Evolutionary conservation across 306 rosid genomes (phyloP), one percentile per base, ranked within the genome.

Genomic region (Quercus aquifolioides): DNA sequence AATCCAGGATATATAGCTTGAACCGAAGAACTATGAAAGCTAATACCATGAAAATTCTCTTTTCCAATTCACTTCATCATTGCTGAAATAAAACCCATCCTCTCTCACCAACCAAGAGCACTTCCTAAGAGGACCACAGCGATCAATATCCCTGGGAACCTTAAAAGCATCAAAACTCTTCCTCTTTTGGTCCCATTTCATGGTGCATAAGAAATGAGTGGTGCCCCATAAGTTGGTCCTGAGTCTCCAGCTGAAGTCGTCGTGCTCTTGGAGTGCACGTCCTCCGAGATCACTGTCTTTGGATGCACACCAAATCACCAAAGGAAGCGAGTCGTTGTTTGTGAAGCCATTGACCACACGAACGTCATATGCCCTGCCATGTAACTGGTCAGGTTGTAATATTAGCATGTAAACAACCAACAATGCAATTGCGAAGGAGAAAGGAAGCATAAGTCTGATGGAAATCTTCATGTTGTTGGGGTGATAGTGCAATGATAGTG

Each of bases 221-320:
- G 49, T 71, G 6, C 88, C 83, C 97, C 98, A 92, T 1, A 89
- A 56, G 1, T 60, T 76, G 0, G 85, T 86, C 71, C 57, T 85
- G 77, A 91, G 82, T 17, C 75, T 74, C 98, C 98, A 94, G 28
- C 96, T 87, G 79, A 94, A 94, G 6, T 92, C 97, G 38, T 94
- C 98, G 5, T 82, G 85, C 56, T 94, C 97, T 49, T 94, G 98
- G 21, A 94, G 84, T 0, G 97, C 98, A 2, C 98, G 85, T 0
- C 98, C 97, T 0, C 98, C 98, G 1, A 94, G 81, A 56, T 92
- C 96, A 20, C 77, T 75, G 35, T 90, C 86, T 58, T 84, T 78
- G 0, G 97, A 90, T 0, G 94, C 69, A 23, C 98, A 94, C 98
- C 98, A 94, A 3, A 94, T 90, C 1, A 94, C 94, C 58, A 94